Percentiles rank a stretch among this genome's conserved stretches.
Evolutionary conservation across 1,284 basidiomycete species (phyloP).

Genomic region (Ceratobasidium sp.): DNA sequence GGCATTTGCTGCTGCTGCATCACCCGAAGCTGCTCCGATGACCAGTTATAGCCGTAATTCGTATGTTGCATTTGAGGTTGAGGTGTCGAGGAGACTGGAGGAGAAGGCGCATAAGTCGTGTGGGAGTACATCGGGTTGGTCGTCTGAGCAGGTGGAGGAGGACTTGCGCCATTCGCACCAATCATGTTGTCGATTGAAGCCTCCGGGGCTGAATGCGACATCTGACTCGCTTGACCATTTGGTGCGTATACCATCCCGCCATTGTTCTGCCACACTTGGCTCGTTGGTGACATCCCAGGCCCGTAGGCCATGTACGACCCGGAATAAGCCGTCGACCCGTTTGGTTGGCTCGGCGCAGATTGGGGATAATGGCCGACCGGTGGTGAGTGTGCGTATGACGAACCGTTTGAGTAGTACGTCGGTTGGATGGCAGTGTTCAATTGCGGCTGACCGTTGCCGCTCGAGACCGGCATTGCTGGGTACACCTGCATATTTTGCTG

Average conservation of each 20-base stretch:
- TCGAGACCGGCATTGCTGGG: not conserved
- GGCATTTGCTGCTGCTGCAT: constrained; percentile 40
- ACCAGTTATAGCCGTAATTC: constrained; percentile 44
- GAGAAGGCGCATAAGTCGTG: constrained; percentile 9
- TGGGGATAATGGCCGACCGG: constrained; percentile 16
- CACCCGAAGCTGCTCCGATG: constrained; percentile 9
- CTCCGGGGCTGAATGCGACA: constrained; percentile 1
- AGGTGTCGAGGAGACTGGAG: constrained; percentile 22
- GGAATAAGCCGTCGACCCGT: not conserved
- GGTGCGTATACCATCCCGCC: constrained; percentile 15
- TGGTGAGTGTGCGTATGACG: constrained; percentile 15
- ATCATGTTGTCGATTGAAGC: constrained; percentile 25
- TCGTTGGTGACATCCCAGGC: not conserved
- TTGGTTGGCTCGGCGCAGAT: not conserved
- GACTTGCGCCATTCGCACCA: not conserved
- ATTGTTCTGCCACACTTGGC: constrained; percentile 27
- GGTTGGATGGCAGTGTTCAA: constrained; percentile 13
- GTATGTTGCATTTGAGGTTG: constrained; percentile 47
- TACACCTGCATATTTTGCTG: constrained; percentile 15
- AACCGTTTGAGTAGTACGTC: constrained; percentile 32
- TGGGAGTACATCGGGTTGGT: constrained; percentile 25
- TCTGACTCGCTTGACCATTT: constrained; percentile 26
- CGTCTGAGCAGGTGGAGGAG: constrained; percentile 20
- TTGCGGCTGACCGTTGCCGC: constrained; percentile 12
- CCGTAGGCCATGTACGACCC: not conserved